Percentiles rank a stretch among this genome's conserved stretches.
Conservation (phyloP, 139 green algal species). For the Chlorella sp. region DNA sequence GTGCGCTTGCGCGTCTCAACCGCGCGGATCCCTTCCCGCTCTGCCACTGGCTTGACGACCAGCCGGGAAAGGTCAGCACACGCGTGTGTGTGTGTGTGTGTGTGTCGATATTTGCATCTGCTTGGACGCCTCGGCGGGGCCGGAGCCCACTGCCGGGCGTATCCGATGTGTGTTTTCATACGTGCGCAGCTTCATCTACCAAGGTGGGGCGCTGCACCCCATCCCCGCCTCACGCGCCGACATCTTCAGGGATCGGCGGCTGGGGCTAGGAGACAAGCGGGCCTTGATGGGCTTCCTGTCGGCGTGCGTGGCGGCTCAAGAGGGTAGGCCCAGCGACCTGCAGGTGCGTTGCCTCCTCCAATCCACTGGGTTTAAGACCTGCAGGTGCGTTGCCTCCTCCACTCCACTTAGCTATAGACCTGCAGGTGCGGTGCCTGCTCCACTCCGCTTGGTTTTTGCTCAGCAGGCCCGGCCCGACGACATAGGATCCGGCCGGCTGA, state of each 20-base stretch:
- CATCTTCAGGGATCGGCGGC: slow-evolving; percentile 66
- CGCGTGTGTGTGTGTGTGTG: no score
- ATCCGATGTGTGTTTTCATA: neutral
- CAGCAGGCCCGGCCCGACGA: neutral
- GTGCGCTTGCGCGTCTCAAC: slow-evolving; percentile 20
- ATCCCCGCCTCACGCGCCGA: slow-evolving; percentile 68
- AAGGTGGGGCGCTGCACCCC: slow-evolving; percentile 10
- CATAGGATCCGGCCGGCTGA: neutral
- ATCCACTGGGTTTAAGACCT: neutral
- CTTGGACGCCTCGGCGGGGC: no score
- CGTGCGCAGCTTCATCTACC: slow-evolving; percentile 8
- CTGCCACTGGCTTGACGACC: neutral
- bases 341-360: neutral
- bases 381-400: neutral
- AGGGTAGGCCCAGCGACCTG: neutral
- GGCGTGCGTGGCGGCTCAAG: slow-evolving; percentile 10
- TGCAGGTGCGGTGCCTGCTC: neutral
- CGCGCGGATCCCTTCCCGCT: neutral
- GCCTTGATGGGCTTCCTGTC: slow-evolving; percentile 69
- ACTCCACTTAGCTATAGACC: neutral
- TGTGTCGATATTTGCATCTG: no score
- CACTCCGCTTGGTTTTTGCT: neutral
- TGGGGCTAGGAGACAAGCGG: slow-evolving; percentile 68
- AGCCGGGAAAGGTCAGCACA: neutral
- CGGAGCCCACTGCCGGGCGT: no score